Evolutionary conservation across 129 eudicot genomes (phyloP), one percentile per base, ranked within the genome.

Genomic region (Ambrosia trifida): DNA sequence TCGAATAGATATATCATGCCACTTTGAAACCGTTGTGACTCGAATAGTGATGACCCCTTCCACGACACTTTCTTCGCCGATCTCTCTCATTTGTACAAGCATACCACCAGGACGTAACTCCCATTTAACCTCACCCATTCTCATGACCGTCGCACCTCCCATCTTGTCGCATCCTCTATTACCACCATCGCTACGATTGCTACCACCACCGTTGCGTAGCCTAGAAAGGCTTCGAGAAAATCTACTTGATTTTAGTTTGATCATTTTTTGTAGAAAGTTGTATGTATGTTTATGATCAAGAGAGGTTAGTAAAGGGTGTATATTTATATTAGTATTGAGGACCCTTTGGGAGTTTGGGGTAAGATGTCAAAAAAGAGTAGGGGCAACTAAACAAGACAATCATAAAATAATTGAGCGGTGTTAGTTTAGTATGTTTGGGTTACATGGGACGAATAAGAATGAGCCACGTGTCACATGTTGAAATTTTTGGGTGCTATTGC

Each of bases 21-120:
- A 91, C 0, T 80, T 33, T 4, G 97, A 84, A 51, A 86, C 93
- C 14, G 87, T 85, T 1, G 96, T 85, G 5, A 91, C 90, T 43
- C 83, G 86, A 40, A 88, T 57, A 0, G 77, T 64, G 69, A 91
- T 88, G 3, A 74, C 24, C 11, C 44, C 87, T 40, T 85, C 92
- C 4, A 41, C 76, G 0, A 38, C 68, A 58, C 62, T 47, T 2
- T 83, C 81, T 14, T 67, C 78, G 5, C 40, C 40, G 0, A 47
- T 78, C 62, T 91, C 96, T 66, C 96, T 79, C 61, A 43, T 81
- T 51, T 91, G 96, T 46, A 91, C 97, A 67, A 91, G 88, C 97
- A 91, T 91, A 56, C 97, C 96, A 7, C 96, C 93, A 1, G 97
- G 97, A 4, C 96, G 86, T 7, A 91, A 30, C 72, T 91, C 97